Evolutionary conservation across 768 basidiomycete genomes (phyloP).

Genomic region (Cystofilobasidium bisporidii): DNA sequence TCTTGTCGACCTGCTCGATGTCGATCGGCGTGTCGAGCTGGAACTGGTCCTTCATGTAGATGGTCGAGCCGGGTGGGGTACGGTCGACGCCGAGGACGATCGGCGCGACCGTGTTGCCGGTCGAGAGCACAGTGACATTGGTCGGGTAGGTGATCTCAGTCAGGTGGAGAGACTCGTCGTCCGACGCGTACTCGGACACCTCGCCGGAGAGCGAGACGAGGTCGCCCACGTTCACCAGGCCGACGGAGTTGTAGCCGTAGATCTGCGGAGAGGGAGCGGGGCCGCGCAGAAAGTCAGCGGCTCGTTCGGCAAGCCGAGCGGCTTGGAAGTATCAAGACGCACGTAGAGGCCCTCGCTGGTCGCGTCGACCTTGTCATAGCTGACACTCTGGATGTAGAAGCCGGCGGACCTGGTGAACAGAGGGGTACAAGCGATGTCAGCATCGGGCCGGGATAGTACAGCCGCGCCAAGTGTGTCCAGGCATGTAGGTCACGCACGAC

Average conservation of each 20-base stretch:
- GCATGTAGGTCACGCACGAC: too few relatives aligned
- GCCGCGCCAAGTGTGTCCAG: too few relatives aligned
- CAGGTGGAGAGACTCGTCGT: slow-evolving; percentile 7
- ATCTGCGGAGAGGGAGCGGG: not conserved
- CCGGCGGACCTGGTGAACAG: slow-evolving; percentile 4
- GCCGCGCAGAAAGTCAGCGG: too few relatives aligned
- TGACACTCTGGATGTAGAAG: slow-evolving; percentile 10
- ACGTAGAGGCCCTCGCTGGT: slow-evolving; percentile 17
- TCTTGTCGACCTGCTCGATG: slow-evolving; percentile 4
- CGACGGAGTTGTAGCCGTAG: not conserved
- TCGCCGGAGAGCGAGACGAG: not conserved
- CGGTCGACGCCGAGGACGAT: slow-evolving; percentile 14
- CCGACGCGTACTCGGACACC: slow-evolving; percentile 10
- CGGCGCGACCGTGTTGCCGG: not conserved
- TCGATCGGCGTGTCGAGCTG: slow-evolving; percentile 4
- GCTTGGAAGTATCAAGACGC: not conserved
- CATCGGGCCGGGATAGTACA: too few relatives aligned
- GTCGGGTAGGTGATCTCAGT: slow-evolving; percentile 8
- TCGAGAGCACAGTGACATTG: slow-evolving; percentile 5
- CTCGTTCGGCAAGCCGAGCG: too few relatives aligned
- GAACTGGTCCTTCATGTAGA: slow-evolving; percentile 17
- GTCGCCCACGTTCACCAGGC: slow-evolving; percentile 1
- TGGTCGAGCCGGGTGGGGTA: not conserved
- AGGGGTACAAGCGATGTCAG: not conserved
- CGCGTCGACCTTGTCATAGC: not conserved